Evolutionary conservation across 192 early-diverging fungal genomes (phyloP).

Genomic region (Podila epicladia): DNA sequence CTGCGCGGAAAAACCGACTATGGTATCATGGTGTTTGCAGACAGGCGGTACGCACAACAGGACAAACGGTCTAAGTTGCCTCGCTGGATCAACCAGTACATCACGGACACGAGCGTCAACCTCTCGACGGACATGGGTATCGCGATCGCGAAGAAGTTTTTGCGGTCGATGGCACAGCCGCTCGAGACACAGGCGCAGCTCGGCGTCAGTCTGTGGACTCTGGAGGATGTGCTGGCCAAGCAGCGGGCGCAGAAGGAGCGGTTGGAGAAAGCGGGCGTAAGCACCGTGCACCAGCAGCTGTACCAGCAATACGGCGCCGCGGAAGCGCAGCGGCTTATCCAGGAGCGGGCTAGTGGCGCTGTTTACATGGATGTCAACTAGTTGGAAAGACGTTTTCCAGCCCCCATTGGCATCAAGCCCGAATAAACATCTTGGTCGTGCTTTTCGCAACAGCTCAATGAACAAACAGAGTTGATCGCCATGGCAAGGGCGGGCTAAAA

Average conservation of each 20-base stretch:
- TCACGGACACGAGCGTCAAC: constrained; percentile 89
- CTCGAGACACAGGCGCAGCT: constrained; percentile 82
- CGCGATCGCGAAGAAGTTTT: constrained; percentile 89
- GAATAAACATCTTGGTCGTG: too few species aligned
- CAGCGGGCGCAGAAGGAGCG: constrained; percentile 48
- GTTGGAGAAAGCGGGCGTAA: constrained; percentile 18
- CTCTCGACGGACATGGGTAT: constrained; percentile 98
- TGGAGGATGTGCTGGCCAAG: constrained; percentile 73
- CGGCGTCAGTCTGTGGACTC: constrained; percentile 88
- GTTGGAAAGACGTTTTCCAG: not conserved
- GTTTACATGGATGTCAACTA: constrained; percentile 45
- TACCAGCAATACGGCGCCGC: constrained; percentile 24
- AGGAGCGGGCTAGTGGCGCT: constrained; percentile 31
- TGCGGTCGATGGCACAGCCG: constrained; percentile 96
- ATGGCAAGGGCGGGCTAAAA: too few species aligned
- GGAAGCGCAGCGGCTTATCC: constrained; percentile 21
- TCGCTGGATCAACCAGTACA: constrained; percentile 93
- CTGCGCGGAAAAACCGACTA: constrained; percentile 98
- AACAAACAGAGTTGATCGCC: too few species aligned
- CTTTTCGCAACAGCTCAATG: too few species aligned
- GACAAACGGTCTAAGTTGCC: constrained; percentile 98
- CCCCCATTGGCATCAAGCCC: too few species aligned
- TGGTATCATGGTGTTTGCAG: constrained; percentile 99
- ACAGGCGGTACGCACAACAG: constrained; percentile 89
- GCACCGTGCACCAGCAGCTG: constrained; percentile 3